phyloP scores from a whole-genome alignment of 108 stramenopile genomes.

The Nitzschia putrida region DNA sequence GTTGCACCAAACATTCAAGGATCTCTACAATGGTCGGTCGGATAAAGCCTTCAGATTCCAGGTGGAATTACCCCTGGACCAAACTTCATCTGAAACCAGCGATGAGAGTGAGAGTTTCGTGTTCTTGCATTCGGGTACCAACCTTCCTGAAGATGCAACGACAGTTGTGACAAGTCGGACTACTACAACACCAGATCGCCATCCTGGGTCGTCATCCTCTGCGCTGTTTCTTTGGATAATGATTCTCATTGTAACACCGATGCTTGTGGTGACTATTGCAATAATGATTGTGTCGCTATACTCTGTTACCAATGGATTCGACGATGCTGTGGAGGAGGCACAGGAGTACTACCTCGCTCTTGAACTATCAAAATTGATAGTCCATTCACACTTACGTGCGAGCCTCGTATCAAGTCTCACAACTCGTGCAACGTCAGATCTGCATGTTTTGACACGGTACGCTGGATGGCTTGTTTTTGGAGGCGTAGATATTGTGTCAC shows the following conservation, averaged over 20 bases:
- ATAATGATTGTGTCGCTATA: slow-evolving; percentile 29
- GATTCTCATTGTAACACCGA: slow-evolving; percentile 40
- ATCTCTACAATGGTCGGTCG: slow-evolving; percentile 35
- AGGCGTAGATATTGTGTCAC: slow-evolving; percentile 23
- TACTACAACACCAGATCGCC: neutral
- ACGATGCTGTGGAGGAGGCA: slow-evolving; percentile 15
- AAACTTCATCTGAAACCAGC: neutral
- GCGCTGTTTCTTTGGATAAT: slow-evolving; percentile 52
- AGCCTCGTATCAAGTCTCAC: slow-evolving; percentile 22
- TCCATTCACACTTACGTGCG: slow-evolving; percentile 31
- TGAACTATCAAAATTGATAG: slow-evolving; percentile 5
- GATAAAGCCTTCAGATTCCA: slow-evolving; percentile 5
- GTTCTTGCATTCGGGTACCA: slow-evolving; percentile 6
- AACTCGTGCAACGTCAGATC: slow-evolving; percentile 27
- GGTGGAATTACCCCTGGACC: neutral
- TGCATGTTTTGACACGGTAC: slow-evolving; percentile 38
- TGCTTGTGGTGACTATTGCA: slow-evolving; percentile 31
- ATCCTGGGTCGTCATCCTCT: slow-evolving; percentile 11
- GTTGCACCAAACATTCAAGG: slow-evolving; percentile 3
- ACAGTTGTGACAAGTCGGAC: neutral
- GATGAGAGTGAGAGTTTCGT: neutral
- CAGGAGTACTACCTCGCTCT: slow-evolving; percentile 25
- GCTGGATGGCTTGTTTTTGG: slow-evolving; percentile 50
- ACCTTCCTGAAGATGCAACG: slow-evolving; percentile 2
- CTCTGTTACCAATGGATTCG: slow-evolving; percentile 19